Conservation (phyloP, 306 rosid species). For the Prunus mongolica region DNA sequence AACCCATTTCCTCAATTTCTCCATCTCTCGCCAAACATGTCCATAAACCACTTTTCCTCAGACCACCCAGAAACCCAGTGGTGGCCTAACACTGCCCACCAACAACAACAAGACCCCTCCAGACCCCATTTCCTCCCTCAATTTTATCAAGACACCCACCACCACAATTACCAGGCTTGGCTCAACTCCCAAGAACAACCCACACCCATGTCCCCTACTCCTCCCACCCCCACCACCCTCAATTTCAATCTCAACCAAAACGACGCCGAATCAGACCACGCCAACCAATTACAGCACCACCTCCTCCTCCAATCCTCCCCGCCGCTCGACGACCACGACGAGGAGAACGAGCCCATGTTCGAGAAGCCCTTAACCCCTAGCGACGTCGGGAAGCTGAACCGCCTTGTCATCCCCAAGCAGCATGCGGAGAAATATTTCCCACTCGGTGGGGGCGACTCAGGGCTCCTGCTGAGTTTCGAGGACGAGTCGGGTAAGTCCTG, state of each 20-base stretch:
- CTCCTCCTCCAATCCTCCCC: neutral
- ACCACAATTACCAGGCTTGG: constrained; percentile 10
- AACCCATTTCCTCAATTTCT: constrained; percentile 9
- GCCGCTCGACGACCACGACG: constrained; percentile 17
- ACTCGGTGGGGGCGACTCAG: constrained; percentile 45
- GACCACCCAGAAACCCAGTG: constrained; percentile 48
- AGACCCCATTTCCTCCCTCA: constrained; percentile 9
- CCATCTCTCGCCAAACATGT: constrained; percentile 23
- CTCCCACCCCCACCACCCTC: constrained; percentile 3
- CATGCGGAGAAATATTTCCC: constrained; percentile 94
- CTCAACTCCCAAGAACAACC: constrained; percentile 22
- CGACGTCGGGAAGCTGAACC: constrained; percentile 95
- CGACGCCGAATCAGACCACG: constrained; percentile 10
- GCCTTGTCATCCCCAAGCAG: constrained; percentile 93
- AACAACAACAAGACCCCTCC: constrained; percentile 20
- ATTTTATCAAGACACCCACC: constrained; percentile 9
- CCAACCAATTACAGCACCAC: neutral
- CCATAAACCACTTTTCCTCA: constrained; percentile 49
- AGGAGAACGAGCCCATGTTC: constrained; percentile 76
- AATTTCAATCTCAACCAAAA: constrained; percentile 43
- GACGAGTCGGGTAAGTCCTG: constrained; percentile 90
- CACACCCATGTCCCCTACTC: neutral
- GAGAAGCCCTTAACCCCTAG: constrained; percentile 92
- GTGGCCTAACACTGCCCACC: constrained; percentile 26
- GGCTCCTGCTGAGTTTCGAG: constrained; percentile 73